These are phyloP conservation scores for Steccherinum ochraceum DNA, from an alignment of 768 basidiomycete species.

Conservation along the genomic window DNA sequence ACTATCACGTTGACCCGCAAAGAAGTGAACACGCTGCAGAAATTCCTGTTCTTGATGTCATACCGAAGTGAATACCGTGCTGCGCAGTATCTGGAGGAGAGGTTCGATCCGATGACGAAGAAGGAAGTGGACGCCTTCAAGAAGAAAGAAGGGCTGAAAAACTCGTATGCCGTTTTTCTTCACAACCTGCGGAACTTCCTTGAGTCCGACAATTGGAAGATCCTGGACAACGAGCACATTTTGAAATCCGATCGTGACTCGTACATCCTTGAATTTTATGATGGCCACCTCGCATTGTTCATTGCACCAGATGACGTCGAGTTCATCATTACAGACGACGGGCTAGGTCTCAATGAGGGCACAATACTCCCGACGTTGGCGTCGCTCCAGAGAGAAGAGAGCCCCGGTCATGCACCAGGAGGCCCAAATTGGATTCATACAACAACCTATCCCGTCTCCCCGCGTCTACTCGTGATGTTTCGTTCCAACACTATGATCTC, in stretches of 20 bases:
- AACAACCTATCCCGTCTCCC: not conserved
- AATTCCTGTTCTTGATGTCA: conserved; percentile 7
- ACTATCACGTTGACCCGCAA: not conserved
- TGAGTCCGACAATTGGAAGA: conserved; percentile 1
- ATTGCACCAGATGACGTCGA: not conserved
- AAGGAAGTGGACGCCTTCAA: conserved; percentile 2
- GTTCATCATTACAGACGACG: conserved; percentile 3
- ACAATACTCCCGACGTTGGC: not conserved
- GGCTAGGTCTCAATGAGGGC: not conserved
- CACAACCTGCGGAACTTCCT: conserved; percentile 3
- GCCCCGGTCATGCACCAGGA: not conserved
- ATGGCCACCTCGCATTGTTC: conserved; percentile 1
- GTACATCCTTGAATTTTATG: not conserved
- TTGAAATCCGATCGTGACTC: not conserved
- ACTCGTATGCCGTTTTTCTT: conserved; percentile 6
- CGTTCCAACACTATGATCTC: not conserved
- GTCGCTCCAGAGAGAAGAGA: not conserved
- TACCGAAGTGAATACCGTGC: conserved; percentile 2
- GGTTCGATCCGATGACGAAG: not conserved
- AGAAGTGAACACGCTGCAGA: conserved; percentile 4
- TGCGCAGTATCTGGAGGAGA: not conserved
- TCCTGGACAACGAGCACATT: conserved; percentile 2
- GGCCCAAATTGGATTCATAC: not conserved
- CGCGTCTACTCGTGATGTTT: not conserved
- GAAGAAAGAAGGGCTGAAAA: not conserved